phyloP scores from a whole-genome alignment of 2,329 filamentous ascomycete species.

The Fusarium foetens region DNA sequence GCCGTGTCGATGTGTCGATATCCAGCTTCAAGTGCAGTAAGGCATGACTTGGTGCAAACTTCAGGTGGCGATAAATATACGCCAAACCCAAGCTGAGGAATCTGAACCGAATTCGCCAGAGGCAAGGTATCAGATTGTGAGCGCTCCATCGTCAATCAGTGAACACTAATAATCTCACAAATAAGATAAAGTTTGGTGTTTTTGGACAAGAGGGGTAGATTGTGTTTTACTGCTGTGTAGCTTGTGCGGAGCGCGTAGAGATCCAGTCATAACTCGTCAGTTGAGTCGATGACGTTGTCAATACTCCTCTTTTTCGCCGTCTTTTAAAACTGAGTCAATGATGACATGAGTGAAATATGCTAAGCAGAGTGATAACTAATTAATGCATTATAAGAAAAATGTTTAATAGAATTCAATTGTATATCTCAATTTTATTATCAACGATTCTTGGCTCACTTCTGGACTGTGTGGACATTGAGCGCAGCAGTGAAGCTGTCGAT shows the following conservation, averaged over 20 bases:
- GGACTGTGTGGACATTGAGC: too few species aligned
- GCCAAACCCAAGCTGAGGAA: conserved; percentile 76
- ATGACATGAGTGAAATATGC: conserved; percentile 1
- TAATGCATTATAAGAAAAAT: too few species aligned
- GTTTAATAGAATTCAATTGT: neutral
- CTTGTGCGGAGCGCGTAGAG: conserved; percentile 1
- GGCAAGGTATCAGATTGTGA: conserved; percentile 34
- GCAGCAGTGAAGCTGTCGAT: neutral
- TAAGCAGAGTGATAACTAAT: rapidly evolving
- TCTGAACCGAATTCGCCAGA: conserved; percentile 47
- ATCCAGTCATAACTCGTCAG: conserved; percentile 20
- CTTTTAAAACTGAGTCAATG: conserved; percentile 7
- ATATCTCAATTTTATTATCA: rapidly evolving
- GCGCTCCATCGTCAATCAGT: neutral
- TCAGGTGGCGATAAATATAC: conserved; percentile 69
- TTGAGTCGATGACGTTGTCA: conserved; percentile 28
- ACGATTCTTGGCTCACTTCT: rapidly evolving
- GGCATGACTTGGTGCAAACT: conserved; percentile 66
- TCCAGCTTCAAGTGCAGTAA: conserved; percentile 62
- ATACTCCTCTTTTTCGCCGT: conserved; percentile 6
- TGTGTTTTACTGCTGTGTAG: neutral
- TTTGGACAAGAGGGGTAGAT: conserved; percentile 16
- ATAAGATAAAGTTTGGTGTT: neutral
- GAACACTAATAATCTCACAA: neutral
- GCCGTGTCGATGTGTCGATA: conserved; percentile 68